phyloP scores from a whole-genome alignment of 148 eudicot genomes.

The Selenicereus undatus region DNA sequence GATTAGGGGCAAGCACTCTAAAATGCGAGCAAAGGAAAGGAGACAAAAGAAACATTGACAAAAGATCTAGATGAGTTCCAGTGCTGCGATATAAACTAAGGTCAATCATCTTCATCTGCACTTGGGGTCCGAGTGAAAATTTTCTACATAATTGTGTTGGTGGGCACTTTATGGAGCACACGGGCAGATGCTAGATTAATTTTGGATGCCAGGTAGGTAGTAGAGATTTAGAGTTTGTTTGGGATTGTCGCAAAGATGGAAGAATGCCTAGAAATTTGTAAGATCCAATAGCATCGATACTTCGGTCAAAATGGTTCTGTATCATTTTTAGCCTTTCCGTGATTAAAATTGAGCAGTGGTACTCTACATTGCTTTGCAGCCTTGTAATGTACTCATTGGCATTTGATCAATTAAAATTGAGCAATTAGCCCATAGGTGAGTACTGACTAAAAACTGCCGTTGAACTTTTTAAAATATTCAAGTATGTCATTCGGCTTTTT shows the following conservation, averaged over 20 bases:
- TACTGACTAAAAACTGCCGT: no score
- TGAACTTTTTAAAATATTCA: no score
- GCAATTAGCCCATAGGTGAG: no score
- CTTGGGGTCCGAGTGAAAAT: background rate
- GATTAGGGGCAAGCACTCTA: conserved; percentile 45
- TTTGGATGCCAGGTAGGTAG: background rate
- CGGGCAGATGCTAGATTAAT: background rate
- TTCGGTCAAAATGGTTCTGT: no score
- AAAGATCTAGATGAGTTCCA: background rate
- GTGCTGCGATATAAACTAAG: background rate
- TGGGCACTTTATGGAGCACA: background rate
- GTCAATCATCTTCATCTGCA: background rate
- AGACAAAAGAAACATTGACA: conserved; percentile 24
- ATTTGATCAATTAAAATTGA: no score
- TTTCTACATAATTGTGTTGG: background rate
- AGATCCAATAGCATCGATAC: no score
- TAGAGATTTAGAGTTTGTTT: background rate
- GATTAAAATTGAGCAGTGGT: no score
- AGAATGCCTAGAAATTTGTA: no score
- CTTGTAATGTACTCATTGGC: no score
- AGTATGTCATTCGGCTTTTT: no score
- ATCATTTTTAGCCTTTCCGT: no score
- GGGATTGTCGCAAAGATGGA: background rate
- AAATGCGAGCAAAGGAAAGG: conserved; percentile 52
- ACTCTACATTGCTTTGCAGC: no score